Base-by-base conservation (phyloP, 2,329 filamentous ascomycete species). In the Colletotrichum sp. region DNA sequence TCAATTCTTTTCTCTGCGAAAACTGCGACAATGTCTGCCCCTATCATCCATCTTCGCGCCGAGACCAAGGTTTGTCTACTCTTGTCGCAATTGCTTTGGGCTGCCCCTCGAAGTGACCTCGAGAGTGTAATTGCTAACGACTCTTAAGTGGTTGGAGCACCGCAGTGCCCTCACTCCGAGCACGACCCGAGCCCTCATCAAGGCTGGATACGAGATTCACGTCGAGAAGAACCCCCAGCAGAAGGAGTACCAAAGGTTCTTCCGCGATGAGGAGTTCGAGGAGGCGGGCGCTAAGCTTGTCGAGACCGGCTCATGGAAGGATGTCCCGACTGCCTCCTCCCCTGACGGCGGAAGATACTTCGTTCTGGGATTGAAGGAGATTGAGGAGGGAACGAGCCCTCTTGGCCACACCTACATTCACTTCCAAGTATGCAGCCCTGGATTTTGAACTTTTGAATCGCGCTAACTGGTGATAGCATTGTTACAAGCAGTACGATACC, bases 281-380 rank as follows among this genome's bases (percentile, higher is more conserved):
- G 86, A 89, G 74, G 88, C 90, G 36, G 94, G 94, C 65, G 93
- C 92, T 60, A 90, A 87, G 16, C 87, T 96, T 27, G 91, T 95
- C 16, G 88, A 90, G 16, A 90, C 91, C 78, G 91, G 93, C 57
- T 91, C 89, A 66, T 96, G 94, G 94, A 87, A 88, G 70, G 87
- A 93, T 74, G 93, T 91, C 2, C 92, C 93, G 52, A 85, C 87
- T 12, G 78, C 92, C 94, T 77, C 89, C 44, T 52, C 44, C 44
- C 44, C 44, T 52, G 44, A 52, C n/a, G 44, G 44, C 44, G 44
- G n/a, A 22, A 52, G 44, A 52, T 52, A 94, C 82, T 91, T 95
- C 80, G 92, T 96, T 76, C 85, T 96, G 74, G 94, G 94, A 55
- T 88, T 96, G 75, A 96, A 96, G 89, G 94, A 96, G 86, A 89